Percentiles rank a stretch among this genome's conserved stretches.
phyloP scores from a whole-genome alignment of 1,284 basidiomycete genomes.

The Pseudozyma pruni region DNA sequence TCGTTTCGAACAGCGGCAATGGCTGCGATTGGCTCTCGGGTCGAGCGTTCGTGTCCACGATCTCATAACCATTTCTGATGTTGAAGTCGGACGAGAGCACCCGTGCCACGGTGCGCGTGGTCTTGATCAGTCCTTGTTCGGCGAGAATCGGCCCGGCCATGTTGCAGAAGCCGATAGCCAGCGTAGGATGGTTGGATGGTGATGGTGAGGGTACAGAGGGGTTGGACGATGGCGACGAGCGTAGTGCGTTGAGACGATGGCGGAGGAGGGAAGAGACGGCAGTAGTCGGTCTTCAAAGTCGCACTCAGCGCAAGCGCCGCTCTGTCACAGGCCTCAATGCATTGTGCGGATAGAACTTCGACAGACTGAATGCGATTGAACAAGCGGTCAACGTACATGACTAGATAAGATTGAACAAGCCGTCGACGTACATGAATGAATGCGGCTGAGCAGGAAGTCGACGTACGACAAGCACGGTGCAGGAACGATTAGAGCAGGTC shows the following conservation, averaged over 20 bases:
- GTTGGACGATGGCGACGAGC: not conserved
- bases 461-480: no score
- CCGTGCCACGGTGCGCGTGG: constrained; percentile 7
- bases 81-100: constrained; percentile 26
- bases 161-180: no score
- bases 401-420: not conserved
- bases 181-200: no score
- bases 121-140: constrained; percentile 9
- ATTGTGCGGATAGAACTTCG: not conserved
- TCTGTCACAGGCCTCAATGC: not conserved
- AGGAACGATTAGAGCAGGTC: constrained; percentile 46
- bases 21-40: not conserved
- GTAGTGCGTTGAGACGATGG: no score
- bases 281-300: no score
- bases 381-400: not conserved
- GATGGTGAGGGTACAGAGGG: no score
- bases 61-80: constrained; percentile 24
- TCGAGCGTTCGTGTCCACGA: constrained; percentile 1
- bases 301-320: not conserved
- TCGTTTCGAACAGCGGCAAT: not conserved
- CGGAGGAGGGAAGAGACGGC: no score
- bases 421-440: not conserved
- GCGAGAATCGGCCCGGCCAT: not conserved
- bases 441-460: not conserved
- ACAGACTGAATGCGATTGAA: not conserved